Evolutionary conservation across 306 rosid genomes (phyloP), one percentile per base, ranked within the genome.

Genomic region (Betula pendula): DNA sequence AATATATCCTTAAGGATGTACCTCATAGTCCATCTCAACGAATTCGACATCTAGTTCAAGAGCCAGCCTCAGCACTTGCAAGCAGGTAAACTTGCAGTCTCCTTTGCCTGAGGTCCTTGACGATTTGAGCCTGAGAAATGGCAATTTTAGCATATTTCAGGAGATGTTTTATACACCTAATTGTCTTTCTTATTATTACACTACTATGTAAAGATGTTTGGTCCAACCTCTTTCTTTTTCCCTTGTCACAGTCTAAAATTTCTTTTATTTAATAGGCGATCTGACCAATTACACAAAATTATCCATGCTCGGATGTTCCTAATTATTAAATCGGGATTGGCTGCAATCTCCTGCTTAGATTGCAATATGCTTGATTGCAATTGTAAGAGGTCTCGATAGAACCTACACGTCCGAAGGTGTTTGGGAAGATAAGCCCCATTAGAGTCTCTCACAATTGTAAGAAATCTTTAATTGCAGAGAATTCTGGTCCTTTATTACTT

Each of bases 11-110:
- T 15, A 33, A n/a, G 27, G 27, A 19, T 38, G 53, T 73, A 79
- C 83, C 83, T 79, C 83, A 43, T 40, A 79, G 8, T 73, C 83
- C 51, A 79, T 31, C 67, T 79, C 83, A 53, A 79, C 74, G 19
- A 65, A 79, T 52, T 79, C 83, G 22, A 73, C 78, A 43, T 73
- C 83, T 43, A 73, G 17, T 68, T 79, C 60, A 49, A 79, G 78
- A 66, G 79, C 83, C 75, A 73, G n/a, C 27, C 70, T 79, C 38
- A 79, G 49, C 27, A 73, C 68, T 79, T 73, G 78, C 74, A 51
- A 44, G 27, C 50, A 42, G 40, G 55, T 52, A 52, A 20, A 40
- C 70, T 73, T 73, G 63, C 48, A 65, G 5, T 20, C 73, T 40
- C 51, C 56, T 63, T 79, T 72, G 77, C 52, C 49, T 20, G 65